Evolutionary conservation across 495 filamentous ascomycete species (phyloP).

Genomic region (Aspergillus bridgeri): DNA sequence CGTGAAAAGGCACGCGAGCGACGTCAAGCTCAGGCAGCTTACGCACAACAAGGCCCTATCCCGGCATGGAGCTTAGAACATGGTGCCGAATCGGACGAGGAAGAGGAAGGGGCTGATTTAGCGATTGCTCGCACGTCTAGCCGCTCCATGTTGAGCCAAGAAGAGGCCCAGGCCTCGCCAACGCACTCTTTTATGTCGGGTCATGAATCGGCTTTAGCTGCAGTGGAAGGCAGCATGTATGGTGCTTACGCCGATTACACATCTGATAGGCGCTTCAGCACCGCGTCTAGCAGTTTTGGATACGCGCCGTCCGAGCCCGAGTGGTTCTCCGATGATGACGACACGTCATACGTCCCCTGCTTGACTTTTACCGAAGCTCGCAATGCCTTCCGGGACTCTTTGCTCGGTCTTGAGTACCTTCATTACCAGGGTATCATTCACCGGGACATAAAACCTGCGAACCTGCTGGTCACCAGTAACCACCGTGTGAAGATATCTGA

Average conservation of each 20-base stretch:
- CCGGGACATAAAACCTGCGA: constrained; percentile 98
- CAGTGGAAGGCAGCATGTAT: constrained; percentile 74
- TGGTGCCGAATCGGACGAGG: constrained; percentile 62
- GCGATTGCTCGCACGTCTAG: constrained; percentile 32
- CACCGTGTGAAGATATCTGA: constrained; percentile 97
- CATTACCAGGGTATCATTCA: constrained; percentile 97
- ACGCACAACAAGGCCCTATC: constrained; percentile 41
- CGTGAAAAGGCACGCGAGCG: constrained; percentile 56
- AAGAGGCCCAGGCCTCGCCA: constrained; percentile 37
- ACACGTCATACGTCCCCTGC: constrained; percentile 85
- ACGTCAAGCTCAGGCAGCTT: constrained; percentile 48
- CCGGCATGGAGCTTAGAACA: constrained; percentile 77
- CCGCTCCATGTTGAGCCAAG: constrained; percentile 27
- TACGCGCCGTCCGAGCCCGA: constrained; percentile 57
- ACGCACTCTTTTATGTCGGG: constrained; percentile 43
- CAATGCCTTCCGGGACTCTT: constrained; percentile 85
- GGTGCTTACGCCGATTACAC: constrained; percentile 61
- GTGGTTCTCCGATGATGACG: constrained; percentile 59
- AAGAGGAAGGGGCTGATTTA: constrained; percentile 42
- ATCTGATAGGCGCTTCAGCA: constrained; percentile 46
- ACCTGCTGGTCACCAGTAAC: constrained; percentile 81
- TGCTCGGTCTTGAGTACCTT: constrained; percentile 90
- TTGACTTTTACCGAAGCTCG: constrained; percentile 84
- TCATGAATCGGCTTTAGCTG: constrained; percentile 46
- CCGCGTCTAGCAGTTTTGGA: constrained; percentile 45